Base-by-base conservation (phyloP, 768 basidiomycete genomes). In the Asterophora parasitica region DNA sequence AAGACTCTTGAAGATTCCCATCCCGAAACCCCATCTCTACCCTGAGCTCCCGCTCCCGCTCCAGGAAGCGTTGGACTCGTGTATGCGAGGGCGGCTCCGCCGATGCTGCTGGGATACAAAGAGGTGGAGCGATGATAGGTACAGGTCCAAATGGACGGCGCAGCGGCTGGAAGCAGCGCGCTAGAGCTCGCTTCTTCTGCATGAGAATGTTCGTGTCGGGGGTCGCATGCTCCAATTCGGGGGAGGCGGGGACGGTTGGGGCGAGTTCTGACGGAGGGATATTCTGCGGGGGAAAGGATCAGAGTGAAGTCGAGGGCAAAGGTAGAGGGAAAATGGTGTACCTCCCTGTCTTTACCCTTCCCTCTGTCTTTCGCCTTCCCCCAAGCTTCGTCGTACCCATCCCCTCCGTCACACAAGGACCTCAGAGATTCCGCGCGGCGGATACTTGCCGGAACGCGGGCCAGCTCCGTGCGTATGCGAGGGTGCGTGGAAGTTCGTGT, bases 81-180 rank as follows among this genome's bases (percentile, higher is more conserved):
- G 62, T 53, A 49, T 79, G 74, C 1, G 80, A 77, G 11, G 61
- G 46, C 23, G 72, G 72, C 40, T 76, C 77, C 1, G 48, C 2
- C 70, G 66, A 5, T 64, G 50, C 57, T 7, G 66, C 58, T 6
- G 61, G 54, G 47, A 71, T 62, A 8, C 64, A 64, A 2, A 56
- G 42, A 0, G 81, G 78, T 1, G 81, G 81, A 4, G 79, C 79
- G 11, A 83, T 76, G 45, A 81, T 70, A 0, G 81, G 81, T 0
- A 81, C 71, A 23, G 32, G 46, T 17, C 46, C 46, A 37, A 9
- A 50, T 17, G 3, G 23, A 23, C 6, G 23, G 23, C 23, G 23
- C 3, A 23, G 23, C 23, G 23, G 23, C 23, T 23, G 23, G 23
- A 23, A 23, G 23, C 23, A 23, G 23, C 23, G 23, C 23, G 23